Evolutionary conservation across 352 stramenopile species (phyloP), one percentile per base, ranked within the genome.

Genomic region (Globisporangium paddicum): DNA sequence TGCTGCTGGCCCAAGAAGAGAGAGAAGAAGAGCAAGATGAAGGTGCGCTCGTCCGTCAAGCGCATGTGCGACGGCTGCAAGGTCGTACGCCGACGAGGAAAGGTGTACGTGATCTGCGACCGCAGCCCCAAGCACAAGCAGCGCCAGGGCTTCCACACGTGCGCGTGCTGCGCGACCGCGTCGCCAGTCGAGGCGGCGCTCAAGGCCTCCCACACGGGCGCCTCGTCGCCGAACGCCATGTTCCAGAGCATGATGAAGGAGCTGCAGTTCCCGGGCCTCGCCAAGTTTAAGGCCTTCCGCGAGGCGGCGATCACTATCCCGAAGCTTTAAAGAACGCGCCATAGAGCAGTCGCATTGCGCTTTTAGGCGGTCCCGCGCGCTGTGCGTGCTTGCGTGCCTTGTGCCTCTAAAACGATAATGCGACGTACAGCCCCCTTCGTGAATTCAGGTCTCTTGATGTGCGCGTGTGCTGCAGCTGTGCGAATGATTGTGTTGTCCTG

Each of bases 51-150:
- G 66, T 91, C 86, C 53, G 83, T 97, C 35, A 95, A 95, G 81
- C 81, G 82, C 69, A 94, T 96, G 73, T 97, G 90, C 83, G 86
- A 96, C 58, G 73, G 84, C 71, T 97, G 90, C 86, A 94, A 95
- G 77, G 75, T 96, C 62, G 89, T 96, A 40, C 80, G 83, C 60
- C 86, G 90, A 65, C 77, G 84, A 62, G 69, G 69, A 63, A 93
- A 91, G 72, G 78, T 96, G 47, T 96, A 95, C 55, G 89, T 97
- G 48, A 93, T 95, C 69, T 97, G 90, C 68, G 86, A 95, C 64
- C 86, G 84, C 66, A 95, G 85, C 65, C 86, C 86, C 54, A 94
- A 94, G 79, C 90, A 97, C 81, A 97, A 97, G 82, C 90, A 97
- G 75, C 86, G 90, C 58, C 89, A 97, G 71, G 90, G 90, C n/a